These are phyloP conservation scores for Aspergillus ochraceus DNA, from an alignment of 2,329 filamentous ascomycete species.

Conservation along the genomic window DNA sequence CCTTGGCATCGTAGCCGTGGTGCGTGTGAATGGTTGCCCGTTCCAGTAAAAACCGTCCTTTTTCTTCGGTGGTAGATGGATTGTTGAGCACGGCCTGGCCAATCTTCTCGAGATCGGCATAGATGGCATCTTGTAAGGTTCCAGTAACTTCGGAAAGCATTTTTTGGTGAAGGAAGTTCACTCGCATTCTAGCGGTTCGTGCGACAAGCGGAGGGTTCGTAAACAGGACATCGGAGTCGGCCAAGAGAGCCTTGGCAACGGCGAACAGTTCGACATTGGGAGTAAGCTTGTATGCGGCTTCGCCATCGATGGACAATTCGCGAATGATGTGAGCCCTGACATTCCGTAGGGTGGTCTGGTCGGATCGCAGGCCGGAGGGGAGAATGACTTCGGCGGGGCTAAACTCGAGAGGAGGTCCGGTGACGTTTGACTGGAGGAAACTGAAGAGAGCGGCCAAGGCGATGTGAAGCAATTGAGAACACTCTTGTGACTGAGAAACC, in stretches of 20 bases:
- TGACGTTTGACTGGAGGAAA: conserved; percentile 85
- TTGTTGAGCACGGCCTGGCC: conserved; percentile 43
- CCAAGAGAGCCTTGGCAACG: conserved; percentile 65
- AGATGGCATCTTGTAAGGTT: conserved; percentile 61
- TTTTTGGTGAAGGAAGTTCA: conserved; percentile 72
- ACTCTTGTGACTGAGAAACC: conserved; percentile 21
- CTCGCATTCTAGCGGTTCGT: conserved; percentile 67
- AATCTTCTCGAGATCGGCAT: conserved; percentile 56
- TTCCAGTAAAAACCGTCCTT: conserved; percentile 75
- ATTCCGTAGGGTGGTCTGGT: conserved; percentile 44
- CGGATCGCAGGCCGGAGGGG: conserved; percentile 36
- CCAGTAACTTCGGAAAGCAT: conserved; percentile 64
- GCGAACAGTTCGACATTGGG: conserved; percentile 82
- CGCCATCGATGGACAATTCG: conserved; percentile 76
- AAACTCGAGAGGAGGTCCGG: conserved; percentile 75
- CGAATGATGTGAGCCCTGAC: conserved; percentile 63
- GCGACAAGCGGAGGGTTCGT: conserved; percentile 39
- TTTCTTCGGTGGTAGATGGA: conserved; percentile 46
- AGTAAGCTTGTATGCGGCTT: conserved; percentile 80
- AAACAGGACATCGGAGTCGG: conserved; percentile 48
- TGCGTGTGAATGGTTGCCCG: conserved; percentile 80
- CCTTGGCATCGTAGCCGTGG: conserved; percentile 76
- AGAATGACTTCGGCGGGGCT: conserved; percentile 52
- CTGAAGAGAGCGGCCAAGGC: conserved; percentile 71
- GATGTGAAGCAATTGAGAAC: conserved; percentile 51